Conservation (phyloP, 2,329 filamentous ascomycete species). For the Lachnellula arida region DNA sequence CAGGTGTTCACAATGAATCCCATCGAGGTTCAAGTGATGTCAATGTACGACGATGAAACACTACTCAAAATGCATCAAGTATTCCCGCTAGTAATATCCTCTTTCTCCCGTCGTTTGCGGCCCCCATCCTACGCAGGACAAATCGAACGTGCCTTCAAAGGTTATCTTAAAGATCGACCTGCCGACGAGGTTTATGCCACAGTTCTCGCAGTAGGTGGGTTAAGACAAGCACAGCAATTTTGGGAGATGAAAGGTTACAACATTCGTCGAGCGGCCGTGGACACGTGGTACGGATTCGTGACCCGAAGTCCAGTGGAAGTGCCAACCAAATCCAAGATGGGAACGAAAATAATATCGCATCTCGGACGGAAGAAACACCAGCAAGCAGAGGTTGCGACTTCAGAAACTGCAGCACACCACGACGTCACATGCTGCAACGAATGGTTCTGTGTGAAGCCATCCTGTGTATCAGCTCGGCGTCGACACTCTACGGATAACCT, state of each 20-base stretch:
- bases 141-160: slow-evolving; percentile 57
- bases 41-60: slow-evolving; percentile 60
- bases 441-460: slow-evolving; percentile 33
- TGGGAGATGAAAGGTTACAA: slow-evolving; percentile 67
- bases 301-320: slow-evolving; percentile 40
- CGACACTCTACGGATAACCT: slow-evolving; percentile 34
- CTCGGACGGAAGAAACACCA: slow-evolving; percentile 55
- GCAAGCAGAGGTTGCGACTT: slow-evolving; percentile 9
- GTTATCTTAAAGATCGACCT: slow-evolving; percentile 59
- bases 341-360: slow-evolving; percentile 33
- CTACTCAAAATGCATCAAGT: slow-evolving; percentile 59
- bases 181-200: slow-evolving; percentile 58
- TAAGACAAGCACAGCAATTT: slow-evolving; percentile 58
- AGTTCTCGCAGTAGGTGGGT: slow-evolving; percentile 54
- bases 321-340: slow-evolving; percentile 47
- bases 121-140: slow-evolving; percentile 61
- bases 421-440: slow-evolving; percentile 27
- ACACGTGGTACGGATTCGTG: slow-evolving; percentile 53
- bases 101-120: slow-evolving; percentile 57
- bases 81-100: slow-evolving; percentile 60
- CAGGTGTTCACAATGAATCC: slow-evolving; percentile 58
- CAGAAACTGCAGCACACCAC: slow-evolving; percentile 24
- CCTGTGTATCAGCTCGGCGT: slow-evolving; percentile 23
- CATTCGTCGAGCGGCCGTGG: slow-evolving; percentile 52
- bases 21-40: slow-evolving; percentile 58